Base-by-base conservation (phyloP, 768 basidiomycete genomes). In the Lepiota venenata region DNA sequence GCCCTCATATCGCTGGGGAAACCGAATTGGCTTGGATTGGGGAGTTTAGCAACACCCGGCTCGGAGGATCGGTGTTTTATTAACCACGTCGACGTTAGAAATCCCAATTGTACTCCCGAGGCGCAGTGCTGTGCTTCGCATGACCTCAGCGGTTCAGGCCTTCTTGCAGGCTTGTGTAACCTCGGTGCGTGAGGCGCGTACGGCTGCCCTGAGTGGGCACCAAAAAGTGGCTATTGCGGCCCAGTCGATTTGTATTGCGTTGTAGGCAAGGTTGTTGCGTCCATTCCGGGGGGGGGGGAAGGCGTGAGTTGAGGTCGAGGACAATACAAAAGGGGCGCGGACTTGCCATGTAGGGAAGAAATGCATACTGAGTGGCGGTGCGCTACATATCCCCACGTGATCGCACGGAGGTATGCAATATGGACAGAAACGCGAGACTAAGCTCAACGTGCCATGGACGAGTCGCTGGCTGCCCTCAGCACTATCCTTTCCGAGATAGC, bases 381-480 rank as follows among this genome's bases (percentile, higher is more conserved):
- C 44, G 11, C 14, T 25, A 29, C 9, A 27, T 25, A 3, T n/a
- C 18, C 27, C 18, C 53, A 55, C 53, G 53, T 55, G 53, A 55
- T 40, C 25, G 9, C 32, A 15, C n/a, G 21, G 47, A 49, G 32
- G 42, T 40, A 32, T 21, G 11, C 21, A 11, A 14, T 21, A 10
- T 37, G 29, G 15, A 27, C 35, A 15, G 44, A 25, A 39, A 43
- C 55, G 43, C 47, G 49, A 51, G 25, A 52, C 36, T 14, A 35
- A 18, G 18, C 20, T 22, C 49, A 44, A 25, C 22, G 27, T 52
- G 22, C 52, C 41, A 86, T 84, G 83, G 76, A 84, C 64, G 80
- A 84, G 61, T 74, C 79, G 25, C 77, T 91, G 51, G 85, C 88
- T 47, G 85, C 83, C 8, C 74, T 91, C 11, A 75, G 80, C 4